Base-by-base conservation (phyloP, 345 rosid species). In the Microcos paniculata region DNA sequence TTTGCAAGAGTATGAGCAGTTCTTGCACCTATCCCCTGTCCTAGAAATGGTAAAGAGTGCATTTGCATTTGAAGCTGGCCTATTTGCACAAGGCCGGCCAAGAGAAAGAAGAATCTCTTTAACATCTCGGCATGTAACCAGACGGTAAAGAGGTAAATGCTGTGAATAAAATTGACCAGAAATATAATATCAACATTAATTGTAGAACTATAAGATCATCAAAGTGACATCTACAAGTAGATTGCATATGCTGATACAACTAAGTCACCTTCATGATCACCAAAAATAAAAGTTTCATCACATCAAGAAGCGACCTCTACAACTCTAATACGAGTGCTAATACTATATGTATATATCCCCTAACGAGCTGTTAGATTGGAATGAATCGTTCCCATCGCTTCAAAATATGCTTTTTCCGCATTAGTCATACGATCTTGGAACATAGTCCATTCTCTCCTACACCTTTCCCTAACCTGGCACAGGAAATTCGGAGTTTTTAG, bases 401-500 rank as follows among this genome's bases (percentile, higher is more conserved):
- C 79, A 13, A 70, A 88, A 65, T 95, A 90, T 38, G 88, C 82
- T 74, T 77, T 90, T 83, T 95, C 93, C 28, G 99, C 97, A 24
- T 62, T 33, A 0, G 75, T 63, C 72, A 93, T 24, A 59, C 99
- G 85, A 40, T 89, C 88, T 61, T 87, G 94, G 62, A 95, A 93
- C 88, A 89, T 90, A 3, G 73, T 68, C 99, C 99, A 95, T 81
- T 95, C 99, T 64, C 75, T 88, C 72, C 83, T 85, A 80, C 99
- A 95, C 79, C 99, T 88, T 76, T 88, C 90, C 79, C 94, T 89
- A 76, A 92, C 98, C 97, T 94, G 84, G 14, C 48, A 77, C 33
- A 46, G 4, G 23, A 71, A 28, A 42, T 76, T 76, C 7, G 73
- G 4, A 35, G 46, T 48, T 58, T 51, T 58, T 75, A 43, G n/a